Conservation (phyloP, 768 basidiomycete species). For the Leucosporidium creatinivorum region DNA sequence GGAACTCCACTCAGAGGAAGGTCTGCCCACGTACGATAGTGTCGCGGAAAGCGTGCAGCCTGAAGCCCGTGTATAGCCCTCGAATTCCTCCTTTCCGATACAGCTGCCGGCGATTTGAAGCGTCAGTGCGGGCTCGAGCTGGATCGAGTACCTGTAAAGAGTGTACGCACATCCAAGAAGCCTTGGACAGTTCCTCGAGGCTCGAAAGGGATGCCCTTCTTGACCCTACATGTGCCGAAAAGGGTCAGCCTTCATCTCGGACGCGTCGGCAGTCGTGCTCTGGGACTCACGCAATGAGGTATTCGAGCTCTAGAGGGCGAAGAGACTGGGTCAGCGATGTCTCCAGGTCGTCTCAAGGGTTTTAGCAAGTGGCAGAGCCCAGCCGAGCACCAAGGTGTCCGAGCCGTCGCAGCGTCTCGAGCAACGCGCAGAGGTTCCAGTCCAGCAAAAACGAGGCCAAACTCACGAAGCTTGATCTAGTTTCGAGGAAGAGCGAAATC, state of each 20-base stretch:
- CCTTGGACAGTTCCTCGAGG: constrained; percentile 33
- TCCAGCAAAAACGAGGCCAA: no score
- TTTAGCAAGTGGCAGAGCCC: no score
- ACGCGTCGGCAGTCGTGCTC: not conserved
- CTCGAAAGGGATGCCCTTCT: constrained; percentile 32
- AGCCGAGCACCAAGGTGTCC: no score
- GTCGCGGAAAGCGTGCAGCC: constrained; percentile 32
- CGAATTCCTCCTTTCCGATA: constrained; percentile 26
- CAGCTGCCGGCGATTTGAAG: no score
- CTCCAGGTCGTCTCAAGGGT: no score
- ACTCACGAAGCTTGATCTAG: no score
- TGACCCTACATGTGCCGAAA: constrained; percentile 11
- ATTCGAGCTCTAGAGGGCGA: constrained; percentile 27
- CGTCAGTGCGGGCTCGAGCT: no score
- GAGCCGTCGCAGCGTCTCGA: no score
- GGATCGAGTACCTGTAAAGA: not conserved
- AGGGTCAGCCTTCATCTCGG: not conserved
- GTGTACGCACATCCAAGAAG: constrained; percentile 18
- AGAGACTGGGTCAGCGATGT: no score
- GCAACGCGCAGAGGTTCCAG: no score
- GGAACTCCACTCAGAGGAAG: not conserved
- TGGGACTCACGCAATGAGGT: constrained; percentile 29
- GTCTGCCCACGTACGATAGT: constrained; percentile 20
- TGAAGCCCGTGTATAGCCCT: constrained; percentile 34
- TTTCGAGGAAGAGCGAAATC: not conserved